Evolutionary conservation across 2,329 filamentous ascomycete genomes (phyloP).

Genomic region (Monilinia aucupariae): DNA sequence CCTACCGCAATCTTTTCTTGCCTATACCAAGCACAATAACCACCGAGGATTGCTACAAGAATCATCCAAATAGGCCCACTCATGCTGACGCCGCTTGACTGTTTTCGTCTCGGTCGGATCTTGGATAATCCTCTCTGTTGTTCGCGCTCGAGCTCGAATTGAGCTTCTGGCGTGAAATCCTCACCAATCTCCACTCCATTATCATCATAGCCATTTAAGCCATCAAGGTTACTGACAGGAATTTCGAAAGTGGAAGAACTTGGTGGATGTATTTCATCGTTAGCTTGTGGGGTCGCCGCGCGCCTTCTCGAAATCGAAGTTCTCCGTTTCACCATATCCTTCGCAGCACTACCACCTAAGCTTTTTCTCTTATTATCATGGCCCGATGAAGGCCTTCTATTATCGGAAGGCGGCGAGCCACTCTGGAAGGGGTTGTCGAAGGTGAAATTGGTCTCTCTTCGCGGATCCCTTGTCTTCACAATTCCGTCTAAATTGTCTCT

Average conservation of each 20-base stretch:
- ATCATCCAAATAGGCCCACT: conserved; percentile 67
- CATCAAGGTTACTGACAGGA: conserved; percentile 41
- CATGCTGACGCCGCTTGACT: conserved; percentile 45
- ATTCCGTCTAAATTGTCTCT: conserved; percentile 47
- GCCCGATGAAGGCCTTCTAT: conserved; percentile 41
- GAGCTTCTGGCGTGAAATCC: conserved; percentile 90
- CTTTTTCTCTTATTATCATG: conserved; percentile 44
- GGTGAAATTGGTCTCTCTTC: conserved; percentile 65
- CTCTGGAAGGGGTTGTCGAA: conserved; percentile 92
- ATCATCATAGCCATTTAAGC: conserved; percentile 39
- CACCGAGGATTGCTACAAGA: conserved; percentile 61
- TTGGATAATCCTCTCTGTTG: conserved; percentile 49
- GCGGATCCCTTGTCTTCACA: conserved; percentile 21
- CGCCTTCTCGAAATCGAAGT: conserved; percentile 43
- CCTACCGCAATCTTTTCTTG: conserved; percentile 96
- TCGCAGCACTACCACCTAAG: conserved; percentile 36
- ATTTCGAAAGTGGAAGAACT: conserved; percentile 55
- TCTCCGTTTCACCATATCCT: conserved; percentile 38
- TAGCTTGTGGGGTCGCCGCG: conserved; percentile 43
- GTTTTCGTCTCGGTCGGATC: conserved; percentile 40
- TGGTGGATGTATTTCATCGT: conserved; percentile 49
- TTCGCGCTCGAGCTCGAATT: conserved; percentile 71
- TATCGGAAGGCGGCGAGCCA: conserved; percentile 62
- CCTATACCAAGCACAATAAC: conserved; percentile 77
- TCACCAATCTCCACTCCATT: conserved; percentile 65